Conservation (phyloP, 495 filamentous ascomycete genomes). For the Penicillium malachiteum region DNA sequence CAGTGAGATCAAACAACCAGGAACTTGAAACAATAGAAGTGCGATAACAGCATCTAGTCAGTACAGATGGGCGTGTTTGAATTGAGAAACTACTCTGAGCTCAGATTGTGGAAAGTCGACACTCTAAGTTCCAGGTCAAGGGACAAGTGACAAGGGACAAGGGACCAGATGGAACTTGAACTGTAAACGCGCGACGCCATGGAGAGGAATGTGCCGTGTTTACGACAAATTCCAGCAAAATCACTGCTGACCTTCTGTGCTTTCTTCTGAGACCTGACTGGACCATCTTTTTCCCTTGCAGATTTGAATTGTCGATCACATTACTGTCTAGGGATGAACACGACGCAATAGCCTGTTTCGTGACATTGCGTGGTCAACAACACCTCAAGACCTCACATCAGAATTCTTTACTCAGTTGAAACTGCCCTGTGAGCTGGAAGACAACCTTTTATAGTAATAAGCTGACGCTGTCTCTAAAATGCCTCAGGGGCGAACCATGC, state of each 20-base stretch:
- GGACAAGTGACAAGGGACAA: too few species aligned
- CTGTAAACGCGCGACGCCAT: not conserved
- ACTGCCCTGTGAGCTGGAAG: not conserved
- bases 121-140: too few species aligned
- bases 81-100: too few species aligned
- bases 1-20: too few species aligned
- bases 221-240: not conserved
- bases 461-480: not conserved
- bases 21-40: too few species aligned
- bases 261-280: not conserved
- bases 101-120: too few species aligned
- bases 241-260: not conserved
- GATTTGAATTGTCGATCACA: not conserved
- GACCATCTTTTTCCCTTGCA: not conserved
- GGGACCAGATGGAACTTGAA: too few species aligned
- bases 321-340: not conserved
- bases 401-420: too few species aligned
- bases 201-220: not conserved
- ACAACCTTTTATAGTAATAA: not conserved
- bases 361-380: too few species aligned
- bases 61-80: too few species aligned
- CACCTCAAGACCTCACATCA: too few species aligned
- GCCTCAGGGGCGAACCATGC: not conserved
- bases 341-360: not conserved
- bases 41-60: too few species aligned